Base-by-base conservation (phyloP, 768 basidiomycete species). In the Lepiota venenata region DNA sequence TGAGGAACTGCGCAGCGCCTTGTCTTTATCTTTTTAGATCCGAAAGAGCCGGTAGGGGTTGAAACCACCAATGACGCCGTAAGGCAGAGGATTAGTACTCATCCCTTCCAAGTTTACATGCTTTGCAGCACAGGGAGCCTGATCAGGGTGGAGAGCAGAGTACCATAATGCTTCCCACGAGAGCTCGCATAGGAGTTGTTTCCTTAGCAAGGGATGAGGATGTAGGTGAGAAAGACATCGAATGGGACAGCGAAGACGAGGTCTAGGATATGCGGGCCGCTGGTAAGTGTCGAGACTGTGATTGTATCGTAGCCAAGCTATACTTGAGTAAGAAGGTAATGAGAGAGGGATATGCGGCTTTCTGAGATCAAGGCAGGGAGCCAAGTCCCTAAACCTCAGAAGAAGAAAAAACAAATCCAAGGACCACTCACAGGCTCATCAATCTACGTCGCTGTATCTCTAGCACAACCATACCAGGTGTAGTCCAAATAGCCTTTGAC, bases 121-220 rank as follows among this genome's bases (percentile, higher is more conserved):
- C 91, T 91, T 59, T 98, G 96, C 0, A 98, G 76, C 0, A 91
- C 95, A 52, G 98, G 78, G 3, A 98, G 84, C 14, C 96, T 88
- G 63, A 97, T 89, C 58, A 98, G 82, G 1, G 94, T 92, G 3
- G 95, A 82, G 22, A 91, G 74, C 0, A 92, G 87, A 0, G 91
- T 81, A 66, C 98, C 98, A 71, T 97, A 96, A 0, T 89, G 78
- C 18, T 86, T 79, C 96, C 96, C 88, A 81, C 14, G 82, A 86
- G 15, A 80, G 76, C 61, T 88, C 82, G 62, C 90, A 91, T 11
- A 91, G 76, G 9, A 89, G 62, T 0, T 79, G 80, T 21, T 47
- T 38, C 53, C 53, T 48, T 15, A 46, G 46, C n/a, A 41, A 47
- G 53, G 18, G 84, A 67, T 11, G 67, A 57, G 73, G 72, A 63